Evolutionary conservation across 73 alveolate species (phyloP).

Genomic region (Loxodes magnus): DNA sequence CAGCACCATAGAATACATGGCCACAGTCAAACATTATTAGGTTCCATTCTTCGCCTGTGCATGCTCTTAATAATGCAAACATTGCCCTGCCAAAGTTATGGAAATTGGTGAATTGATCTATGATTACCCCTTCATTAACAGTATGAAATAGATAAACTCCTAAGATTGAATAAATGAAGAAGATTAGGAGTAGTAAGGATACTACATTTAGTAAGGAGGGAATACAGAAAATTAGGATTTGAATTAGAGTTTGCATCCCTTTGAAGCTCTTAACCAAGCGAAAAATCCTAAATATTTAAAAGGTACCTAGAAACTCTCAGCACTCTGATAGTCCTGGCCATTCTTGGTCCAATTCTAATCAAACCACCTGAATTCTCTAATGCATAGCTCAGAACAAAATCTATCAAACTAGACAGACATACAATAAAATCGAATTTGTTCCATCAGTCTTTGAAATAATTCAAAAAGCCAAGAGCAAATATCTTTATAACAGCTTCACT

Average conservation of each 20-base stretch:
- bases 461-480: slow-evolving; percentile 16
- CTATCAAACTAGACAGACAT: slow-evolving; percentile 23
- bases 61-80: slow-evolving; percentile 50
- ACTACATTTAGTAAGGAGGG: slow-evolving; percentile 82
- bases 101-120: slow-evolving; percentile 57
- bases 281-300: slow-evolving; percentile 46
- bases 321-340: slow-evolving; percentile 50
- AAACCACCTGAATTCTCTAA: too few species aligned
- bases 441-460: slow-evolving; percentile 31
- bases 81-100: slow-evolving; percentile 57
- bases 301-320: slow-evolving; percentile 59
- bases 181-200: slow-evolving; percentile 64
- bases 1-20: slow-evolving; percentile 15
- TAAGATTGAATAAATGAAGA: slow-evolving; percentile 70
- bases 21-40: slow-evolving; percentile 46
- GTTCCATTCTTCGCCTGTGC: slow-evolving; percentile 89
- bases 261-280: slow-evolving; percentile 52
- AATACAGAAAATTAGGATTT: slow-evolving; percentile 65
- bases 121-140: slow-evolving; percentile 34
- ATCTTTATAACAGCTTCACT: slow-evolving; percentile 34
- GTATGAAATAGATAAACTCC: slow-evolving; percentile 74
- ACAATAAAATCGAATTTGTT: slow-evolving; percentile 25
- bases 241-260: slow-evolving; percentile 48
- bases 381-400: slow-evolving; percentile 55
- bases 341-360: too few species aligned